Evolutionary conservation across 2,329 filamentous ascomycete genomes (phyloP), one percentile per base, ranked within the genome.

Genomic region (Sporothrix phasma): DNA sequence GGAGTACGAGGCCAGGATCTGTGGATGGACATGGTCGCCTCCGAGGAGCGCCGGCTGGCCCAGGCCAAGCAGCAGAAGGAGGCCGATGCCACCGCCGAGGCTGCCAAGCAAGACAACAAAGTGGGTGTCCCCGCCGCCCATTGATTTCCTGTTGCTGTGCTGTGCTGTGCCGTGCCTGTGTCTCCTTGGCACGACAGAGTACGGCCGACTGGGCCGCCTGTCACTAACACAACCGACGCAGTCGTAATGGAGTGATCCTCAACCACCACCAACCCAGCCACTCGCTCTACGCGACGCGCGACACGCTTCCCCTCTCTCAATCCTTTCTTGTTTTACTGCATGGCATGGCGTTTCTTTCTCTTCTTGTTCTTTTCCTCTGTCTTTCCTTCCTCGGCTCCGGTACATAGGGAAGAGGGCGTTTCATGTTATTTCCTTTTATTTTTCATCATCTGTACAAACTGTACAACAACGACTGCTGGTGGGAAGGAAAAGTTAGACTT

Each of bases 11-110:
- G 90, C 51, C 90, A 96, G 78, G 92, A 97, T 76, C 82, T 97
- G 71, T 99, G 94, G 94, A 94, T 85, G 80, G 88, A 93, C 71
- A 93, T 93, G 89, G 88, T 93, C 59, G 89, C 84, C 66, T 86
- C 89, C 22, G 89, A 92, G 78, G 89, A 93, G 79, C 80, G 81
- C 68, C 77, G 83, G 45, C 68, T 85, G 47, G 76, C 75, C 19
- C 74, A 71, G 34, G 72, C 72, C 68, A 76, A 75, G 70, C 73
- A 70, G 64, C 67, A 68, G 61, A 64, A 70, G 64, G 66, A 66
- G 17, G 65, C 68, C 45, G 65, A 68, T 46, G 69, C 67, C 46
- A 43, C 15, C 4, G 47, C 65, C 17, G 39, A 43, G 26, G 19
- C 46, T 19, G 43, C 37, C 63, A 62, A 62, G 7, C 47, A 63